Evolutionary conservation across 208 protist genomes (phyloP).

Genomic region (Crithidia expoeki): DNA sequence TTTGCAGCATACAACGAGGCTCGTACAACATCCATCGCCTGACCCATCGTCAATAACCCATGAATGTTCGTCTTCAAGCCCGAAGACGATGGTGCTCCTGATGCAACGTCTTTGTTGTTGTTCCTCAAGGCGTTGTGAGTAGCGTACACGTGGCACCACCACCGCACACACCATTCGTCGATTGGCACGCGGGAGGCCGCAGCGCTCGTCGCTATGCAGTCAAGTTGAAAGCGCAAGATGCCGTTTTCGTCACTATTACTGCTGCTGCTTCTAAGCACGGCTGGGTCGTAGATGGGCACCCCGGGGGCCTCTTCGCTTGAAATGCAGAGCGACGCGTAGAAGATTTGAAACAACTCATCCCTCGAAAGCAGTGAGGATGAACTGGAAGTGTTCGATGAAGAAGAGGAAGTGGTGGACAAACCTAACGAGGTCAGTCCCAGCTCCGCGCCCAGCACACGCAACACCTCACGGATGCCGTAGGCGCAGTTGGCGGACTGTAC

Average conservation of each 20-base stretch:
- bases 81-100: background rate
- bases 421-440: background rate
- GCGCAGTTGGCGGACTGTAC: slow-evolving; percentile 25
- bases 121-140: background rate
- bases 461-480: slow-evolving; percentile 24
- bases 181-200: slow-evolving; percentile 25
- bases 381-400: background rate
- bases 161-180: slow-evolving; percentile 65
- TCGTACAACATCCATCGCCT: slow-evolving; percentile 34
- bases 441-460: slow-evolving; percentile 28
- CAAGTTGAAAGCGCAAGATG: slow-evolving; percentile 6
- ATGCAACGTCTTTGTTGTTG: too few relatives aligned
- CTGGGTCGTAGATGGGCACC: slow-evolving; percentile 7
- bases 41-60: slow-evolving; percentile 9
- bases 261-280: background rate
- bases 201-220: slow-evolving; percentile 5
- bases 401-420: background rate
- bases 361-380: background rate
- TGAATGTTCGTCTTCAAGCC: background rate
- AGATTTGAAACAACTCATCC: slow-evolving; percentile 23
- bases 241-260: too few relatives aligned
- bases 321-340: slow-evolving; percentile 26
- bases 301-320: slow-evolving; percentile 32
- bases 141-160: slow-evolving; percentile 15
- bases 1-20: slow-evolving; percentile 21